Percentiles rank a stretch among this genome's conserved stretches.
Evolutionary conservation across 139 green algal genomes (phyloP).

Genomic region (Dunaliella primolecta): DNA sequence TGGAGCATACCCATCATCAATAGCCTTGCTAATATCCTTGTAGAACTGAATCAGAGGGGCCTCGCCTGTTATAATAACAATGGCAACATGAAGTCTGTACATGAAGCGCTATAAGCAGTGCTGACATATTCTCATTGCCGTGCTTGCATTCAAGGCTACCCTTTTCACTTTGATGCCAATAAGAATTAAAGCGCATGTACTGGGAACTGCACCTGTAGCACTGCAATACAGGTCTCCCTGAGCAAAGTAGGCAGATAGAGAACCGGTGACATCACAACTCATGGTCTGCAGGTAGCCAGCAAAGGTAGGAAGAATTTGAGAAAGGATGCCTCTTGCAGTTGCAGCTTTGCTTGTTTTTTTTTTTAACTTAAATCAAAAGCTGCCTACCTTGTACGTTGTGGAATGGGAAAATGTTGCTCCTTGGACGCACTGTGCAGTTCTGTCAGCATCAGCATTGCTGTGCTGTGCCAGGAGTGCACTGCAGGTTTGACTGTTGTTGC

Average conservation of each 20-base stretch:
- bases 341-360: too few species aligned
- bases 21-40: not conserved
- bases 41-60: not conserved
- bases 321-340: too few species aligned
- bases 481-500: not conserved
- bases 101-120: too few species aligned
- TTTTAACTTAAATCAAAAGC: too few species aligned
- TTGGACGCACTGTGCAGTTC: not conserved
- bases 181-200: not conserved
- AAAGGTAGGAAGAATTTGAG: too few species aligned
- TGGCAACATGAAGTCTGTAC: not conserved
- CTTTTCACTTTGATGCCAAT: too few species aligned
- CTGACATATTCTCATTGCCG: too few species aligned
- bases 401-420: not conserved
- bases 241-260: not conserved
- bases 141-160: too few species aligned
- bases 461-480: not conserved
- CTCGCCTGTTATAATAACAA: not conserved
- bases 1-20: too few species aligned
- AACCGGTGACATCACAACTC: not conserved
- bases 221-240: slow-evolving; percentile 1
- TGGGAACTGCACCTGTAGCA: too few species aligned
- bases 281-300: not conserved
- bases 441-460: not conserved
- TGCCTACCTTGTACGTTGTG: not conserved